A percentile compares a stretch with the other conserved stretches of the same genome.
Evolutionary conservation across 768 basidiomycete genomes (phyloP).

Genomic region (Melanogaster broomeanus): DNA sequence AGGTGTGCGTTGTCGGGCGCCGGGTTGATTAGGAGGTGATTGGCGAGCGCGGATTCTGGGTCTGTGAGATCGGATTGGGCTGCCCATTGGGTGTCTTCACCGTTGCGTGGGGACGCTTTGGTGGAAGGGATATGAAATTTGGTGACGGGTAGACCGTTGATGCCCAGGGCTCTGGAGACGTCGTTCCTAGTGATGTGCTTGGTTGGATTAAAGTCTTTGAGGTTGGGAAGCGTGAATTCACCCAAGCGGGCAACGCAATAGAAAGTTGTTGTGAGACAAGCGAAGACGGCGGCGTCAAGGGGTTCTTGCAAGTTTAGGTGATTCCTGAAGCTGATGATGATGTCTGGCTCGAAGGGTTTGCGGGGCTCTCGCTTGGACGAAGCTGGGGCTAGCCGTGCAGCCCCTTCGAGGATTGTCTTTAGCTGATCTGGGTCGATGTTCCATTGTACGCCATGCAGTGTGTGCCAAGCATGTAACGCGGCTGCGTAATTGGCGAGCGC

Average conservation of each 20-base stretch:
- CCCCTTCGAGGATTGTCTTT: not conserved
- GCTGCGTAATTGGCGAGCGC: not conserved
- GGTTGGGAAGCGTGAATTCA: constrained; percentile 20
- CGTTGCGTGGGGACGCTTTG: too few species aligned
- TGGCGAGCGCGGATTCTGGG: too few species aligned
- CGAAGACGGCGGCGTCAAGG: constrained; percentile 8
- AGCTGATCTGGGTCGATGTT: not conserved
- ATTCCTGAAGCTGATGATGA: not conserved
- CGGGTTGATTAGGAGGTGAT: too few species aligned
- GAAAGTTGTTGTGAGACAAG: constrained; percentile 21
- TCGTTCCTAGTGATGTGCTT: too few species aligned
- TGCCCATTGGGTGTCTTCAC: constrained; percentile 28
- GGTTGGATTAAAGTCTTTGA: constrained; percentile 8
- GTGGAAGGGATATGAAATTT: too few species aligned
- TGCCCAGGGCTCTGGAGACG: too few species aligned
- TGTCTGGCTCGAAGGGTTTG: not conserved
- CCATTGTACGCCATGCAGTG: not conserved
- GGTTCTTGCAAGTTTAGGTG: not conserved
- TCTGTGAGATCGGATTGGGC: too few species aligned
- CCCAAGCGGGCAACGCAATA: constrained; percentile 15
- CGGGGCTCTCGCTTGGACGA: not conserved
- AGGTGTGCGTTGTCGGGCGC: too few species aligned
- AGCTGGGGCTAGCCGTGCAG: not conserved
- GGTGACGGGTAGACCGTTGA: too few species aligned
- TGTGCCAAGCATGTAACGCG: not conserved